Evolutionary conservation across 257 asterid genomes (phyloP).

Genomic region (Striga asiatica): DNA sequence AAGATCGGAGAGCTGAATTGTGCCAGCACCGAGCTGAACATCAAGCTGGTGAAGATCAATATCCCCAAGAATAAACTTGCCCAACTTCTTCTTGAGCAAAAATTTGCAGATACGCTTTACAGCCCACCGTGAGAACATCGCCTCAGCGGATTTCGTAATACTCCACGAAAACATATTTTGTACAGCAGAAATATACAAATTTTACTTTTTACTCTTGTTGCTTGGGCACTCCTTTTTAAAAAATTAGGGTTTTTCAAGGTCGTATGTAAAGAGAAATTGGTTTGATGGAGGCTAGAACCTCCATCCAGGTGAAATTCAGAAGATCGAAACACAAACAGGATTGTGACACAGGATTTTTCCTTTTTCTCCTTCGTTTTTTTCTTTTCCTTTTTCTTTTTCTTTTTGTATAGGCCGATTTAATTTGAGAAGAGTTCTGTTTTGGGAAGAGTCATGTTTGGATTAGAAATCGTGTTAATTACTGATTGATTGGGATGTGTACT

Average conservation of each 20-base stretch:
- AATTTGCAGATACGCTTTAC: slow-evolving; percentile 76
- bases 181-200: neutral
- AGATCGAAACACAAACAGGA: neutral
- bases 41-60: slow-evolving; percentile 95
- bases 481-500: no score
- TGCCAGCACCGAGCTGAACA: slow-evolving; percentile 96
- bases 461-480: neutral
- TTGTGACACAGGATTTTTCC: no score
- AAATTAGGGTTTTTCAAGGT: slow-evolving; percentile 16
- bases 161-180: slow-evolving; percentile 72
- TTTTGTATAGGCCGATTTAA: neutral
- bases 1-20: slow-evolving; percentile 85
- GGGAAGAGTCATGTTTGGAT: neutral
- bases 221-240: neutral
- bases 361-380: neutral
- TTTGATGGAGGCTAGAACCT: slow-evolving; percentile 43
- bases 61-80: slow-evolving; percentile 84
- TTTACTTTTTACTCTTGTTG: neutral
- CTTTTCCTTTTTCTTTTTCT: neutral
- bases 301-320: slow-evolving; percentile 37
- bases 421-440: neutral
- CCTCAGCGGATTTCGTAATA: slow-evolving; percentile 89
- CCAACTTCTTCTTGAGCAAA: slow-evolving; percentile 87
- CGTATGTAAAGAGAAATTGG: slow-evolving; percentile 7
- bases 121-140: slow-evolving; percentile 99